Evolutionary conservation across 805 yeast genomes (phyloP), one percentile per base, ranked within the genome.

Genomic region (Candida chauliodis): DNA sequence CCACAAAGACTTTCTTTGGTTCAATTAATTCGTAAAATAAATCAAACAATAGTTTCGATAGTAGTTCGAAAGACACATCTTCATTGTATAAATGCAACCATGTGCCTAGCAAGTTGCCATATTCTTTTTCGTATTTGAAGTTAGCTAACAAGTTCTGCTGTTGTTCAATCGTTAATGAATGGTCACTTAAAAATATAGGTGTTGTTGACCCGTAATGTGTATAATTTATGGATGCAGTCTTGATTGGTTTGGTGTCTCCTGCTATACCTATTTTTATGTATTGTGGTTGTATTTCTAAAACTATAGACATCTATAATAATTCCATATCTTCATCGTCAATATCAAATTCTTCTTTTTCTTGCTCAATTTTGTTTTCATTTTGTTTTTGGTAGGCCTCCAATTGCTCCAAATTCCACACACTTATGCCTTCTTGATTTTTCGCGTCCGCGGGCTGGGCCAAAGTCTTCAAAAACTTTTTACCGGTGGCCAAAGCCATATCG

Each of bases 401-500:
- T 51, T 86, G 90, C 33, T 79, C 83, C 19, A 79, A 45, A 41
- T 82, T 83, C 99, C 98, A 91, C 11, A 93, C 95, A 7, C 95
- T 84, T 3, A 90, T 83, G 37, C 97, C 97, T 51, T 89, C 95
- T 58, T 85, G 95, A 55, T 91, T 97, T 45, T 83, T 80, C 1
- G 86, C 84, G 55, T 89, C 79, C 0, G 86, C 71, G 0, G 98
- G 98, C 59, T 93, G 99, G 0, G 99, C 98, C 76, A 90, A 78
- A 2, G 89, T 82, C 50, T 98, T 71, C 56, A 93, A 69, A 55
- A 93, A 93, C 61, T 88, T 90, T 59, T 87, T 90, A 1, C 98
- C 95, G 41, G 84, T 81, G 0, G 98, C 95, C 38, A 93, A 73
- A 0, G 98, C 97, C 96, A 93, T 91, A 63, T 93, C 99, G 0